A percentile compares a stretch with the other conserved stretches of the same genome.
Evolutionary conservation across 345 rosid species (phyloP).

Genomic region (Cardamine resedifolia): DNA sequence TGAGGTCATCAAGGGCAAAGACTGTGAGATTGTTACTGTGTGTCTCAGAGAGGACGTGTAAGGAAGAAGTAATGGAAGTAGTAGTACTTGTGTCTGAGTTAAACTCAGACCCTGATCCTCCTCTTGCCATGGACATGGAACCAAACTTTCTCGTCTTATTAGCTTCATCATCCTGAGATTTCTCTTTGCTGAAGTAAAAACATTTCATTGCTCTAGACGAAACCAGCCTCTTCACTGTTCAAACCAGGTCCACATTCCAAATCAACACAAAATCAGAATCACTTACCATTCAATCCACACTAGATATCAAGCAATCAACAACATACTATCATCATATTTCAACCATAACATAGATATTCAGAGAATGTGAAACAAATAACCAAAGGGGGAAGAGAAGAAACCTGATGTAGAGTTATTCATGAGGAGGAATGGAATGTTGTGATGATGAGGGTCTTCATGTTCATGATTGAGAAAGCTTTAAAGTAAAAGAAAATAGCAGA

Average conservation of each 20-base stretch:
- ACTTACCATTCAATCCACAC: background rate
- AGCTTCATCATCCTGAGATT: constrained; percentile 45
- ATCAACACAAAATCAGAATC: background rate
- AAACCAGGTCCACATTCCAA: constrained; percentile 15
- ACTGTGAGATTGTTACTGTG: constrained; percentile 66
- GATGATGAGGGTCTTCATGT: constrained; percentile 25
- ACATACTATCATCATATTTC: background rate
- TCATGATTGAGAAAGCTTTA: constrained; percentile 33
- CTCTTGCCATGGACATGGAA: constrained; percentile 51
- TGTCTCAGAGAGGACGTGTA: constrained; percentile 64
- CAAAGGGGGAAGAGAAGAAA: background rate
- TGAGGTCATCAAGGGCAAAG: constrained; percentile 72
- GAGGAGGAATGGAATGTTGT: constrained; percentile 20
- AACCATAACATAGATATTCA: background rate
- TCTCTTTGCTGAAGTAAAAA: constrained; percentile 52
- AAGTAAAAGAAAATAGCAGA: constrained; percentile 12
- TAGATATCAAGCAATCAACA: background rate
- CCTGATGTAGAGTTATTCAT: constrained; percentile 37
- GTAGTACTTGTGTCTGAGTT: constrained; percentile 69
- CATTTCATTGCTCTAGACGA: constrained; percentile 64
- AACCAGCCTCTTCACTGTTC: constrained; percentile 42
- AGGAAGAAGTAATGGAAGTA: constrained; percentile 60
- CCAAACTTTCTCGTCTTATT: constrained; percentile 49
- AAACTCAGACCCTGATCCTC: constrained; percentile 68
- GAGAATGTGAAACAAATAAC: background rate